Conservation (phyloP, 1,139 yeast genomes). For the Suzukiozyma palmioleophila region DNA sequence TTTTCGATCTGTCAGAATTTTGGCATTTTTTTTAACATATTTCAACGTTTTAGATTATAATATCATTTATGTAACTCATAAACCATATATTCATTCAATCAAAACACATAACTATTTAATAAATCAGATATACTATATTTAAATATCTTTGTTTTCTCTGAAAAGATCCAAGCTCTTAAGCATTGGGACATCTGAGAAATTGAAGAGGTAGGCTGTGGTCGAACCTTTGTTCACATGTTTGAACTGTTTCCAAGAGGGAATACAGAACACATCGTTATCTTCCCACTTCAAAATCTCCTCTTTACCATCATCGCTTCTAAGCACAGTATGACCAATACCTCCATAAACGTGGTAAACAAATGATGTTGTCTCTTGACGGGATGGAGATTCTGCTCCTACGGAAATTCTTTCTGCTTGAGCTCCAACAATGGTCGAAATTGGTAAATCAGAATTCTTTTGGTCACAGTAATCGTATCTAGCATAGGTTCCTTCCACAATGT, state of each 20-base stretch:
- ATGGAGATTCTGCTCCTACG: constrained; percentile 8
- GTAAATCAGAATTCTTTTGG: constrained; percentile 1
- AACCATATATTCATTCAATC: no score
- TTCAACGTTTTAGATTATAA: no score
- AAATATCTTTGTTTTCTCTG: no score
- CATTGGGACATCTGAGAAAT: constrained; percentile 14
- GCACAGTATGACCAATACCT: constrained; percentile 14
- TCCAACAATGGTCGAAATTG: constrained; percentile 14
- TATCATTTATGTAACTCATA: no score
- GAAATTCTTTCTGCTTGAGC: constrained; percentile 16
- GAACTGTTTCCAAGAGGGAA: constrained; percentile 17
- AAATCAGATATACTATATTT: no score
- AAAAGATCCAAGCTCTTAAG: no score
- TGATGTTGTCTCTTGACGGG: constrained; percentile 15
- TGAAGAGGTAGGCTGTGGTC: constrained; percentile 13
- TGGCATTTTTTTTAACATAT: no score
- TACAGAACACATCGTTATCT: constrained; percentile 15
- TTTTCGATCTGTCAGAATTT: no score
- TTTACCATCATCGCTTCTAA: constrained; percentile 9
- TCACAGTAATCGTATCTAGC: constrained; percentile 11
- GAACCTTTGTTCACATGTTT: constrained; percentile 13
- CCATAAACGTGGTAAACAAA: constrained; percentile 14
- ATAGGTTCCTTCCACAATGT: constrained; percentile 9
- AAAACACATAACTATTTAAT: no score
- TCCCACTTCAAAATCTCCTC: constrained; percentile 11